A percentile compares a stretch with the other conserved stretches of the same genome.
Evolutionary conservation across 768 basidiomycete species (phyloP).

Genomic region (Phylloporus rhodoxanthus): DNA sequence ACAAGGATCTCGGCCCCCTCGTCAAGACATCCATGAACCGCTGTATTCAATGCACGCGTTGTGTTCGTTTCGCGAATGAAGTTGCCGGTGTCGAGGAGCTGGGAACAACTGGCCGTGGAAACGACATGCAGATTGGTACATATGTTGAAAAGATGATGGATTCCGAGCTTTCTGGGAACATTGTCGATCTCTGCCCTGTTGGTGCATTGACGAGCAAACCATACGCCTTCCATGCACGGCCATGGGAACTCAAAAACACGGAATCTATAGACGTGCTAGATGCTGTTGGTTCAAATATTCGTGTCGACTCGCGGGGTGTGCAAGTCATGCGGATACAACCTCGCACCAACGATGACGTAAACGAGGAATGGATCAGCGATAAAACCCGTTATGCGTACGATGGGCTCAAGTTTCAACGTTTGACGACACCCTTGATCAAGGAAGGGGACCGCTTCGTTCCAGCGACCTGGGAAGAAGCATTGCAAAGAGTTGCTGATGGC

Average conservation of each 20-base stretch:
- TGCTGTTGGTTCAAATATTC: constrained; percentile 93
- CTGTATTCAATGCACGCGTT: constrained; percentile 99
- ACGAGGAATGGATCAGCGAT: constrained; percentile 99
- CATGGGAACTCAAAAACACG: constrained; percentile 98
- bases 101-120: constrained; percentile 94
- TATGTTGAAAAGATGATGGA: constrained; percentile 98
- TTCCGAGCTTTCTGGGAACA: constrained; percentile 95
- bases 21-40: constrained; percentile 99
- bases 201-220: constrained; percentile 98
- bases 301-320: constrained; percentile 90
- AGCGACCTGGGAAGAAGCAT: constrained; percentile 86
- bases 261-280: constrained; percentile 95
- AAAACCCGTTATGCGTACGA: constrained; percentile 98
- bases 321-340: constrained; percentile 98
- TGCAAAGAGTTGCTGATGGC: constrained; percentile 73
- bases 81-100: constrained; percentile 98
- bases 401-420: constrained; percentile 89
- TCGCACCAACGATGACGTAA: constrained; percentile 93
- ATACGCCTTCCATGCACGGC: constrained; percentile 93
- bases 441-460: constrained; percentile 89
- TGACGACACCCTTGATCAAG: constrained; percentile 88
- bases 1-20: constrained; percentile 96
- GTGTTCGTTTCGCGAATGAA: constrained; percentile 98
- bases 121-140: constrained; percentile 97
- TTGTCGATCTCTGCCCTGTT: constrained; percentile 96